phyloP scores from a whole-genome alignment of 768 basidiomycete species.

The Chalciporus chontae region DNA sequence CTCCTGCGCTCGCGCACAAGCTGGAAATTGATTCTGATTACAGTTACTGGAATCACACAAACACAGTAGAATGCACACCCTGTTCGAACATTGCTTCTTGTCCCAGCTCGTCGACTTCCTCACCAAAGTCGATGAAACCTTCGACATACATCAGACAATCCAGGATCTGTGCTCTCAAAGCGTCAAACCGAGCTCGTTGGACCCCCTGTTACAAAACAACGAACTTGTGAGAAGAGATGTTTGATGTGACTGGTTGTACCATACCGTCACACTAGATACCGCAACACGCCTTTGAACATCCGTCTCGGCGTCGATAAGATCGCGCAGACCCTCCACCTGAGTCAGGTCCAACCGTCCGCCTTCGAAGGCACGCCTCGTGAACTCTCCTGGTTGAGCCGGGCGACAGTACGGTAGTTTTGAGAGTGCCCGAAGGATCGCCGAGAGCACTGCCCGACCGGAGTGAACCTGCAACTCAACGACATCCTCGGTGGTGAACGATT shows the following conservation, averaged over 20 bases:
- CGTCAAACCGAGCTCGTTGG: constrained; percentile 55
- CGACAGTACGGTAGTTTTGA: constrained; percentile 60
- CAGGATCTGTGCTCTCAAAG: constrained; percentile 63
- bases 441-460: constrained; percentile 78
- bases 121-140: constrained; percentile 91
- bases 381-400: constrained; percentile 84
- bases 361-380: constrained; percentile 79
- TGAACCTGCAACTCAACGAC: constrained; percentile 85
- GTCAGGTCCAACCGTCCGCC: constrained; percentile 82
- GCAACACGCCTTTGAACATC: constrained; percentile 77
- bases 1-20: constrained; percentile 44
- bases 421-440: constrained; percentile 64
- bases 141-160: constrained; percentile 76
- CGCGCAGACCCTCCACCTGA: constrained; percentile 84
- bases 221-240: neutral
- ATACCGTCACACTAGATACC: constrained; percentile 63
- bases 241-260: constrained; percentile 23
- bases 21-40: constrained; percentile 32
- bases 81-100: constrained; percentile 72
- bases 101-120: constrained; percentile 76
- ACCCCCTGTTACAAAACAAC: constrained; percentile 50
- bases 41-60: neutral
- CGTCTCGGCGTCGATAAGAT: constrained; percentile 87
- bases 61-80: constrained; percentile 40
- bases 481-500: constrained; percentile 81